Base-by-base conservation (phyloP, 805 yeast genomes). In the Candida endomychidarum region DNA sequence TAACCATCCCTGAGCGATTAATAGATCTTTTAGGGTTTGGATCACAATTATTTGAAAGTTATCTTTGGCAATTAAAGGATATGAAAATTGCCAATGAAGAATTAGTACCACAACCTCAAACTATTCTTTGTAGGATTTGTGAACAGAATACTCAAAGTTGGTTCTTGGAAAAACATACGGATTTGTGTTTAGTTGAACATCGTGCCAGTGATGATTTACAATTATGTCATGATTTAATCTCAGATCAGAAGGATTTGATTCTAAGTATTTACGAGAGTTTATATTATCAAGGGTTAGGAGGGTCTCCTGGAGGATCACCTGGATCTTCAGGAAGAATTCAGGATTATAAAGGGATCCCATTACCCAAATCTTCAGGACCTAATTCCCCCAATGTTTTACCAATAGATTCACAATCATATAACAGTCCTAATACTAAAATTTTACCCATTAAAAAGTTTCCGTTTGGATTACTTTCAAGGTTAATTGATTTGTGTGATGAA, bases 81-180 rank as follows among this genome's bases (percentile, higher is more conserved):
- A 58, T 74, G 28, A 86, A 82, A 7, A 69, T 82, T 11, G 70
- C 80, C 2, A 84, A 83, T 49, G 84, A 81, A 52, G 70, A 63
- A 8, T 68, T 72, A 43, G 72, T 87, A 0, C 95, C 96, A 0
- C 74, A 79, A n/a, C 96, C 96, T 1, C 81, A 82, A 17, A 74
- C 80, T 41, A 88, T 86, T 25, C 65, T 93, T 22, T 93, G 99
- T 60, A 75, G 96, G 34, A 89, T 93, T 19, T 93, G 99, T 62
- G 99, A 93, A 55, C 80, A 81, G 21, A 76, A 76, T 34, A 81
- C 89, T n/a, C 96, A 96, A 3, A 85, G 89, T 3, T 93, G 99
- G 99, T 93, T 95, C 84, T 70, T 93, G 27, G 99, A 91, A 52
- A 75, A 82, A 36, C 99, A 93, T 61, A 83, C 91, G 1, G 93